Conservation (phyloP, 768 basidiomycete genomes). For the Glaciozyma antarctica region DNA sequence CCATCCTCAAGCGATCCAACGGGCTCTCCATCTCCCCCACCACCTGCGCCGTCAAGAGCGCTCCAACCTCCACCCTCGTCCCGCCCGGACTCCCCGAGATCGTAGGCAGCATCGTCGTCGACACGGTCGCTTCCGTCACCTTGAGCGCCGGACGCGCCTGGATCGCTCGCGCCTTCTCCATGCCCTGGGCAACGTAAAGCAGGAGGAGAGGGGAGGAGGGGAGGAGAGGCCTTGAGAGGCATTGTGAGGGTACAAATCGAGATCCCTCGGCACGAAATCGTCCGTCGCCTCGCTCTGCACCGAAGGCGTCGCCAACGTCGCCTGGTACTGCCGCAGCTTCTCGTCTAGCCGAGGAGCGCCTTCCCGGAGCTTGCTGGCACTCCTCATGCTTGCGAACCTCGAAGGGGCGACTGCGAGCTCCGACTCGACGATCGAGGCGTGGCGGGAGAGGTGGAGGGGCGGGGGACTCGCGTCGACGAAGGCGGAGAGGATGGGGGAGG, state of each 20-base stretch:
- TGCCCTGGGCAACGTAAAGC: neutral
- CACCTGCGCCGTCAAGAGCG: conserved; percentile 14
- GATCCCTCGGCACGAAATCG: neutral
- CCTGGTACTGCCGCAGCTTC: conserved; percentile 22
- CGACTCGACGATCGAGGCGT: conserved; percentile 24
- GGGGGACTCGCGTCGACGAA: conserved; percentile 5
- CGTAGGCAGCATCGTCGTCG: conserved; percentile 24
- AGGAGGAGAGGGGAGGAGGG: conserved; percentile 3
- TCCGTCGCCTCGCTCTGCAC: neutral
- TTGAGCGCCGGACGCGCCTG: conserved; percentile 16
- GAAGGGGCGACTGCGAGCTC: conserved; percentile 5
- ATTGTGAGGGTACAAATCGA: neutral
- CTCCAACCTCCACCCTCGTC: conserved; percentile 9
- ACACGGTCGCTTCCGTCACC: conserved; percentile 25
- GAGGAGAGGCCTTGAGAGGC: neutral
- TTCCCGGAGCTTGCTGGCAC: neutral
- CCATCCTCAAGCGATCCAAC: conserved; percentile 7
- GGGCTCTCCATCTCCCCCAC: conserved; percentile 28
- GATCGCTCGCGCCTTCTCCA: conserved; percentile 19
- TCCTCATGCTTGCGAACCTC: neutral
- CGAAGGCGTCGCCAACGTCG: conserved; percentile 7
- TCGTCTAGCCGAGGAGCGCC: conserved; percentile 16
- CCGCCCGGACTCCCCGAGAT: conserved; percentile 12
- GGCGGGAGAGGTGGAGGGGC: conserved; percentile 8
- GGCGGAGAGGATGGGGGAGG: conserved; percentile 17